Conservation (phyloP, 1,284 basidiomycete species). For the Hypsizygus ulmarius region DNA sequence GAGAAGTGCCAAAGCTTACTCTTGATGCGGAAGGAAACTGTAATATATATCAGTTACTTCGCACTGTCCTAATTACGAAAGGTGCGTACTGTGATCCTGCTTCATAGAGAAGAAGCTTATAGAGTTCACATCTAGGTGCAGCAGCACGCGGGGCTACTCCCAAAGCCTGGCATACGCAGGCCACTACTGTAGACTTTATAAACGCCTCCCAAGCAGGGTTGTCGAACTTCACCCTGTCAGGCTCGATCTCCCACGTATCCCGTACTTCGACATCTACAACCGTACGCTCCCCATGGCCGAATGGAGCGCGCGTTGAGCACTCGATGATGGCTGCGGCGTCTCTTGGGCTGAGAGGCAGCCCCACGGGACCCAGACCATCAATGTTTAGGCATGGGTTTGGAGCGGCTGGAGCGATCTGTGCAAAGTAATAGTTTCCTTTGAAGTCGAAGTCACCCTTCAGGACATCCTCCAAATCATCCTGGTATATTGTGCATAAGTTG, state of each 20-base stretch:
- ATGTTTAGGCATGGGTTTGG: slow-evolving; percentile 34
- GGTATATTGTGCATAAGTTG: not conserved
- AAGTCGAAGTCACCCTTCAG: slow-evolving; percentile 29
- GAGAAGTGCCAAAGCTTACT: slow-evolving; percentile 20
- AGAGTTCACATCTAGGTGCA: slow-evolving; percentile 36
- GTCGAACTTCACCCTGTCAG: slow-evolving; percentile 28
- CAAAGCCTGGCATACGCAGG: slow-evolving; percentile 32
- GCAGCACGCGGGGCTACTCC: slow-evolving; percentile 27
- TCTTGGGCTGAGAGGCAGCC: slow-evolving; percentile 36
- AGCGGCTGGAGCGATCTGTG: slow-evolving; percentile 16
- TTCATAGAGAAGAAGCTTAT: slow-evolving; percentile 46
- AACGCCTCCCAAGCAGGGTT: slow-evolving; percentile 35
- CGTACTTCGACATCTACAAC: slow-evolving; percentile 37
- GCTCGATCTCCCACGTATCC: slow-evolving; percentile 43
- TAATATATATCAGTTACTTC: not conserved
- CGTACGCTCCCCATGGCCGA: slow-evolving; percentile 35
- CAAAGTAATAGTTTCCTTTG: slow-evolving; percentile 27
- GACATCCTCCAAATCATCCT: slow-evolving; percentile 27
- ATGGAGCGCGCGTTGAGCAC: slow-evolving; percentile 34
- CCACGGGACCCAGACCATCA: slow-evolving; percentile 30
- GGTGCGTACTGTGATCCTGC: slow-evolving; percentile 43
- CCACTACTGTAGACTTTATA: slow-evolving; percentile 24
- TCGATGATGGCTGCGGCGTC: slow-evolving; percentile 36
- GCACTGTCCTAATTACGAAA: not conserved
- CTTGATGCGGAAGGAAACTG: slow-evolving; percentile 30